Percentiles rank a stretch among this genome's conserved stretches.
Evolutionary conservation across 2,329 filamentous ascomycete species (phyloP).

Genomic region (Bipolaris sorokiniana): DNA sequence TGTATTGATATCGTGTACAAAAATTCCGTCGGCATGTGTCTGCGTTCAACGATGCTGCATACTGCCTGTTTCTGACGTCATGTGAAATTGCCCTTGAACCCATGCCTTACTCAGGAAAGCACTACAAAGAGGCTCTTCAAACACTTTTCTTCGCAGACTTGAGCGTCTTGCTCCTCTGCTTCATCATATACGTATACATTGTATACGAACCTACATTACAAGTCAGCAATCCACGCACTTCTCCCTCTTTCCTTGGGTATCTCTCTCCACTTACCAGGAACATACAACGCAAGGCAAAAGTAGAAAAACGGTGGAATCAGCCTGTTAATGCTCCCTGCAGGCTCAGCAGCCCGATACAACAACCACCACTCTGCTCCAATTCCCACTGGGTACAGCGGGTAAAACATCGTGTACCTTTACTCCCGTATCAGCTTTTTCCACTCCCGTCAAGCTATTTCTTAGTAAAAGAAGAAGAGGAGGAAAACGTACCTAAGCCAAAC

Average conservation of each 20-base stretch:
- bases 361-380: constrained; percentile 40
- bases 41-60: not conserved
- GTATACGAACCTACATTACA: constrained; percentile 27
- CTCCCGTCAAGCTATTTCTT: not conserved
- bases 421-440: no score
- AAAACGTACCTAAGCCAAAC: constrained; percentile 28
- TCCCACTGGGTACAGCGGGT: constrained; percentile 33
- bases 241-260: rapidly evolving
- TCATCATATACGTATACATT: constrained; percentile 41
- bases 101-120: not conserved
- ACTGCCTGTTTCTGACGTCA: not conserved
- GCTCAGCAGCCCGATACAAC: constrained; percentile 25
- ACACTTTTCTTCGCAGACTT: constrained; percentile 2
- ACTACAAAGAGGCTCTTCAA: not conserved
- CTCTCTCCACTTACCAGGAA: constrained; percentile 26
- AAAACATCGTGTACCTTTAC: constrained; percentile 32
- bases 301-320: constrained; percentile 27
- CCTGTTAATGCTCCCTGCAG: constrained; percentile 16
- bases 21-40: not conserved
- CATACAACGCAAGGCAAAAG: constrained; percentile 30
- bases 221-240: not conserved
- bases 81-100: not conserved
- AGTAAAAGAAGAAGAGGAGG: not conserved
- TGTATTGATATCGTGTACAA: not conserved
- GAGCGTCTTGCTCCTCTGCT: constrained; percentile 31